phyloP scores from a whole-genome alignment of 75 land plant species.

The Pinus albicaulis region DNA sequence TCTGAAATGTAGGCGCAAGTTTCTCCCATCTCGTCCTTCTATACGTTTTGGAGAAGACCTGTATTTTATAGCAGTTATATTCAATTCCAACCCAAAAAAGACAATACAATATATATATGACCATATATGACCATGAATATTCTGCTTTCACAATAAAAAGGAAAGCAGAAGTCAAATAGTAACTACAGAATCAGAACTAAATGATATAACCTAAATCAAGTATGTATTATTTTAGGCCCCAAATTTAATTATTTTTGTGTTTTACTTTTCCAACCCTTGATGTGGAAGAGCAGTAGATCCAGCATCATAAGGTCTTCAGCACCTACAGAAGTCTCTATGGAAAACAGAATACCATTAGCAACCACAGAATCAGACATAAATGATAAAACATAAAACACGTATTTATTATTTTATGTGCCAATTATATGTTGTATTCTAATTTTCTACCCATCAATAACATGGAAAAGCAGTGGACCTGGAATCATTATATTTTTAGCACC shows the following conservation, averaged over 20 bases:
- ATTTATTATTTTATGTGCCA: too few relatives aligned
- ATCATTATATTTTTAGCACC: too few relatives aligned
- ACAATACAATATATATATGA: too few relatives aligned
- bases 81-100: neutral
- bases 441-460: too few relatives aligned
- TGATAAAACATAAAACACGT: too few relatives aligned
- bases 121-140: neutral
- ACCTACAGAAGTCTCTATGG: neutral
- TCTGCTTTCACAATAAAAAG: neutral
- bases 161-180: neutral
- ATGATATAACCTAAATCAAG: neutral
- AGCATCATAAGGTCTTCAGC: neutral
- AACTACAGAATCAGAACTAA: neutral
- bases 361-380: too few relatives aligned
- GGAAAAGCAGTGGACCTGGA: too few relatives aligned
- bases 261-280: neutral
- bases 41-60: slow-evolving; percentile 82
- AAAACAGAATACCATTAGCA: too few relatives aligned
- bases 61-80: slow-evolving; percentile 3
- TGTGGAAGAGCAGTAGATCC: neutral
- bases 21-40: slow-evolving; percentile 79
- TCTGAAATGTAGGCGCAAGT: slow-evolving; percentile 75
- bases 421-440: too few relatives aligned
- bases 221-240: neutral
- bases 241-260: neutral